phyloP scores from a whole-genome alignment of 192 early-diverging fungal species.

The Podila minutissima region DNA sequence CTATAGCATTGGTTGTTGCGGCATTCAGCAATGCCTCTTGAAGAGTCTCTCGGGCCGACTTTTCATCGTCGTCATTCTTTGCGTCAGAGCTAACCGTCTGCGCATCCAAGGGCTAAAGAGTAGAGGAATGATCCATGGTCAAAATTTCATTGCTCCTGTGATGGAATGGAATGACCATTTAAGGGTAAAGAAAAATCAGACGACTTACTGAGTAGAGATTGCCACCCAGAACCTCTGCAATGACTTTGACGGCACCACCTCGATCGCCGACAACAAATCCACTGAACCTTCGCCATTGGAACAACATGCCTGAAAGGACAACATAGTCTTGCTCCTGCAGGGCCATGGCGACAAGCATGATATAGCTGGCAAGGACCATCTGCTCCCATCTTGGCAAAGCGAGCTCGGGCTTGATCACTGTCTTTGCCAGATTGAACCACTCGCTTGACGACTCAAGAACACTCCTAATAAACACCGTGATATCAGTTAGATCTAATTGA shows the following conservation, averaged over 20 bases:
- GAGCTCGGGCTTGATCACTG: conserved; percentile 28
- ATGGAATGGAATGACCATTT: background rate
- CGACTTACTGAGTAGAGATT: conserved; percentile 42
- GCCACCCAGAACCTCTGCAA: conserved; percentile 30
- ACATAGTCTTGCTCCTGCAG: conserved; percentile 43
- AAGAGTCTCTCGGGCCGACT: conserved; percentile 24
- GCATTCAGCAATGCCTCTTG: conserved; percentile 29
- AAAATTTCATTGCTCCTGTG: background rate
- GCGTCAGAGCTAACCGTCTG: conserved; percentile 14
- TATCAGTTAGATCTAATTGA: background rate
- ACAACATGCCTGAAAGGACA: conserved; percentile 31
- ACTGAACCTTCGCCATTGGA: conserved; percentile 48
- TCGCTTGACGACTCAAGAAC: conserved; percentile 47
- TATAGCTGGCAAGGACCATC: conserved; percentile 50
- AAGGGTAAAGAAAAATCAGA: background rate
- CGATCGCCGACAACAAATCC: conserved; percentile 50
- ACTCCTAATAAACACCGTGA: conserved; percentile 10
- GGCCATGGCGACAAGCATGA: conserved; percentile 47
- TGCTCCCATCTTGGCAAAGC: conserved; percentile 46
- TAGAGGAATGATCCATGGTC: background rate
- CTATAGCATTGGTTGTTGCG: conserved; percentile 44
- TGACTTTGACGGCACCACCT: conserved; percentile 48
- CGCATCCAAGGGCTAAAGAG: conserved; percentile 25
- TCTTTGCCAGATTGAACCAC: conserved; percentile 47
- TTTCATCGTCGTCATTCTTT: conserved; percentile 5